Base-by-base conservation (phyloP, 2,329 filamentous ascomycete genomes). In the Colletotrichum karsti region DNA sequence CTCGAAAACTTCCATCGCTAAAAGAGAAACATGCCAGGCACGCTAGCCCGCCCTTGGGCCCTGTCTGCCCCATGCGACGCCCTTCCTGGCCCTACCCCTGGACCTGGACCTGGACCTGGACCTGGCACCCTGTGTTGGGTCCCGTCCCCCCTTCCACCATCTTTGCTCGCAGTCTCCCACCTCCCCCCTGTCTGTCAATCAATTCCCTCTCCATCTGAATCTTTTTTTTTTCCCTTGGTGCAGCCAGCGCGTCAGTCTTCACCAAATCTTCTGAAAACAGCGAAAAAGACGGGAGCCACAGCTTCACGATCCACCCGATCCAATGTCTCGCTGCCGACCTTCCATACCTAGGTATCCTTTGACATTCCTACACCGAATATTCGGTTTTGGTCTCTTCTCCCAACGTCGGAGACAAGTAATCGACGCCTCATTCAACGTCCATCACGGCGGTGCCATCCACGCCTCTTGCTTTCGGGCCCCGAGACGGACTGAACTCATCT, bases 1-100 rank as follows among this genome's bases (percentile, higher is more conserved):
- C 30, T 67, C 51, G 37, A 64, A 68, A 54, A 42, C 65, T 64
- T 65, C 65, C 46, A 68, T 68, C 61, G 65, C 60, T 65, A 65
- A 68, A 65, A 50, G 37, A 68, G 65, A 68, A 68, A 67, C 64
- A 48, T 48, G 50, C 37, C 39, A 59, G 53, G 26, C 54, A 59
- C 61, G 65, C 60, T 67, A 53, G 60, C 39, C 46, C 22, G 44
- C 26, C 44, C 44, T 58, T 28, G 35, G n/a, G 50, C 28, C 61
- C 60, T 56, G 41, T 13, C 48, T 15, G 39, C 7, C 54, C 61
- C 60, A 48, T 57, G 44, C 53, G 58, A 44, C 35, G 13, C 37
- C 48, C 50, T 50, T 50, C 24, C 12, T 37, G 18, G 20, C 12
- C 33, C 10, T 13, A 35, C 33, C 8, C 33, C 33, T n/a, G n/a